Percentiles rank a stretch among this genome's conserved stretches.
phyloP scores from a whole-genome alignment of 202 grass and related monocot genomes.

The Panicum virgatum region DNA sequence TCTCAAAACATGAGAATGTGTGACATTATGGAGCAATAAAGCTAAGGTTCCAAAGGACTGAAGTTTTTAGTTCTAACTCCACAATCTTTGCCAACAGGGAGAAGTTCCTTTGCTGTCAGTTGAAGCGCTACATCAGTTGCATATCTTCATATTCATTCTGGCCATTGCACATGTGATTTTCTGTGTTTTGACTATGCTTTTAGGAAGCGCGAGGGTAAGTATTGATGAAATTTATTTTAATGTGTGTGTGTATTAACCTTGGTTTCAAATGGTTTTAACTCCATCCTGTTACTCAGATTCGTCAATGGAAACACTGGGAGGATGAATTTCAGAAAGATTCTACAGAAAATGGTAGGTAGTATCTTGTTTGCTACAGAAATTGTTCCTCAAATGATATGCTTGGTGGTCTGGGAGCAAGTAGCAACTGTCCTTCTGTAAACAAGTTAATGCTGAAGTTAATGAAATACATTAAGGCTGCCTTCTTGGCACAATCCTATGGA shows the following conservation, averaged over 20 bases:
- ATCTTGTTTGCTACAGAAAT: background rate
- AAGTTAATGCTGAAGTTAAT: too few relatives aligned
- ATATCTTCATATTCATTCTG: slow-evolving; percentile 96
- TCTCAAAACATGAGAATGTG: background rate
- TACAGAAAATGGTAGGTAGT: slow-evolving; percentile 59
- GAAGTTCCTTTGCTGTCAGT: slow-evolving; percentile 75
- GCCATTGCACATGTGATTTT: slow-evolving; percentile 85
- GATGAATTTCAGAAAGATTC: slow-evolving; percentile 64
- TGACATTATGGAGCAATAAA: background rate
- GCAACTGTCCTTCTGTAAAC: background rate
- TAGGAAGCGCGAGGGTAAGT: slow-evolving; percentile 75
- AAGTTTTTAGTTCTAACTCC: background rate
- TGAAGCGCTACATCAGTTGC: slow-evolving; percentile 87
- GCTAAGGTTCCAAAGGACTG: background rate
- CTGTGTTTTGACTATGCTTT: slow-evolving; percentile 79
- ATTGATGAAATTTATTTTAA: too few relatives aligned
- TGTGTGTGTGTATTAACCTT: background rate
- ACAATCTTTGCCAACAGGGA: slow-evolving; percentile 44
- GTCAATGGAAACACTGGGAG: slow-evolving; percentile 91
- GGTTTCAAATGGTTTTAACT: background rate
- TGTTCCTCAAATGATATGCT: slow-evolving; percentile 1
- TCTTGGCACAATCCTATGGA: background rate
- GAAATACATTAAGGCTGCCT: background rate
- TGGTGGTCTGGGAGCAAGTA: background rate
- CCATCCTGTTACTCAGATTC: slow-evolving; percentile 54